Conservation (phyloP, 345 rosid species). For the Salix exigua region DNA sequence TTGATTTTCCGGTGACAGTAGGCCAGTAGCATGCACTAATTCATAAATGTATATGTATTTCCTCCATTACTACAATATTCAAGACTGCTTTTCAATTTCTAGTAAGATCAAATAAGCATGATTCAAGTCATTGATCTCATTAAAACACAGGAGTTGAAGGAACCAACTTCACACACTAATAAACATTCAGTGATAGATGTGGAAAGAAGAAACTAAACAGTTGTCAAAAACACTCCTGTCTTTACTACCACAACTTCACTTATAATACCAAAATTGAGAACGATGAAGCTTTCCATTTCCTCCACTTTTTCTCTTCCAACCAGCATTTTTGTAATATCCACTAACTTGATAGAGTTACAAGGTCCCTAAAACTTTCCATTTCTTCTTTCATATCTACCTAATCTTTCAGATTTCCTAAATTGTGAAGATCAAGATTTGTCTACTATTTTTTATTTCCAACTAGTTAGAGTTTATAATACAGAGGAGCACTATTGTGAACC, state of each 20-base stretch:
- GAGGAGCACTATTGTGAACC: slow-evolving; percentile 6
- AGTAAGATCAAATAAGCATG: not conserved
- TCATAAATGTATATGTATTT: not conserved
- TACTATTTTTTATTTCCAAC: slow-evolving; percentile 1
- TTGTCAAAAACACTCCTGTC: not conserved
- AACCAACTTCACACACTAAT: slow-evolving; percentile 1
- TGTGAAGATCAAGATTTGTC: not conserved
- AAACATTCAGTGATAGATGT: slow-evolving; percentile 1
- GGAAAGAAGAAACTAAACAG: not conserved
- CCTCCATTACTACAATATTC: not conserved
- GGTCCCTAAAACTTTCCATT: not conserved
- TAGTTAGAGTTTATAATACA: not conserved
- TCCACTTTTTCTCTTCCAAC: not conserved
- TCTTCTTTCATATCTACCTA: not conserved
- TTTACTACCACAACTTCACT: slow-evolving; percentile 10
- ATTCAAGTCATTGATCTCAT: not conserved
- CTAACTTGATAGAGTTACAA: not conserved
- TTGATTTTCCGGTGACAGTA: not conserved
- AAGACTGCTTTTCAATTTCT: not conserved
- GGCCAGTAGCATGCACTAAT: not conserved
- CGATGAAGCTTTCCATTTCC: not conserved
- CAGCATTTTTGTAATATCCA: not conserved
- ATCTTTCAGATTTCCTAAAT: not conserved
- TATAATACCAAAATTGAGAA: not conserved
- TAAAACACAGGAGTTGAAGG: not conserved